phyloP scores from a whole-genome alignment of 768 basidiomycete genomes.

The Tricholomella constricta region DNA sequence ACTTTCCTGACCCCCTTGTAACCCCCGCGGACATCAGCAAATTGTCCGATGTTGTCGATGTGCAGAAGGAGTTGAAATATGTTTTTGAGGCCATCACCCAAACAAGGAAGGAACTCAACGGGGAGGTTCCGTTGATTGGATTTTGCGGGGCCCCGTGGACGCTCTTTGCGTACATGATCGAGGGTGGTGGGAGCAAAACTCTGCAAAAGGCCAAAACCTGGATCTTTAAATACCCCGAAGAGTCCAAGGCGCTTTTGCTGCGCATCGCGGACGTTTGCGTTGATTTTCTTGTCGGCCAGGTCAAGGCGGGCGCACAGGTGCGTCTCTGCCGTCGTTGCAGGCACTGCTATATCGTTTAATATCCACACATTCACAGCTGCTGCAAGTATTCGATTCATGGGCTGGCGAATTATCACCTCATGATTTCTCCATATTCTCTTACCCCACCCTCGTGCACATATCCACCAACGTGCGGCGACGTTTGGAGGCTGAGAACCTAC shows the following conservation, averaged over 20 bases:
- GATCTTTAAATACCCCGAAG: conserved; percentile 88
- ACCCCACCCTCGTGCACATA: conserved; percentile 77
- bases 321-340: conserved; percentile 15
- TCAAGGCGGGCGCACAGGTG: conserved; percentile 95
- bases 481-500: conserved; percentile 55
- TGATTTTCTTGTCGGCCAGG: conserved; percentile 89
- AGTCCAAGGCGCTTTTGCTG: conserved; percentile 74
- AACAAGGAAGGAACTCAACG: conserved; percentile 78
- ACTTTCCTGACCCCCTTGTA: conserved; percentile 83
- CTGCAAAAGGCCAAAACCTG: conserved; percentile 92
- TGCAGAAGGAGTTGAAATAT: conserved; percentile 85
- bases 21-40: conserved; percentile 72
- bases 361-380: conserved; percentile 58
- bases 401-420: conserved; percentile 89
- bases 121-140: conserved; percentile 93
- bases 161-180: conserved; percentile 96
- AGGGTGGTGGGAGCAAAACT: conserved; percentile 91
- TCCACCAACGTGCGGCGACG: conserved; percentile 63
- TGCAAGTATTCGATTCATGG: conserved; percentile 98
- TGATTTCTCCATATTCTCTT: conserved; percentile 83
- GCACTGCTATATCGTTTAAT: not conserved
- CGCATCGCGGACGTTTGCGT: conserved; percentile 89
- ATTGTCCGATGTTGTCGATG: conserved; percentile 65
- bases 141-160: conserved; percentile 99
- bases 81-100: conserved; percentile 90